Percentiles rank a stretch among this genome's conserved stretches.
These are phyloP conservation scores for Botrytis pseudocinerea DNA, from an alignment of 2,329 filamentous ascomycete genomes.

Conservation along the genomic window DNA sequence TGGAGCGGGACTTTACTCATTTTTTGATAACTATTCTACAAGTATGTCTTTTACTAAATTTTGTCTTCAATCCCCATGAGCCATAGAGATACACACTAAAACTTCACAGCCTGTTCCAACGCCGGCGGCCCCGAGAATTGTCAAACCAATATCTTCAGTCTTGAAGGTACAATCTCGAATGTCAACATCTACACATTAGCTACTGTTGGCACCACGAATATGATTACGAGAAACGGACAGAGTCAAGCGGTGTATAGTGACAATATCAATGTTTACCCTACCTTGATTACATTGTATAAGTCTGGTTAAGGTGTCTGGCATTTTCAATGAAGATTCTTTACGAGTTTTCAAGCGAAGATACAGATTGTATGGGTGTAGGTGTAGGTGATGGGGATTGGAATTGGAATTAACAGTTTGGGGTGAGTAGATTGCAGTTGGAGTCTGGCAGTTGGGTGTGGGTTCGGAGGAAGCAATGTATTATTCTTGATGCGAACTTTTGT, in stretches of 20 bases:
- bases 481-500: not conserved
- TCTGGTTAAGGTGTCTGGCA: not conserved
- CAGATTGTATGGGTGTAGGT: not conserved
- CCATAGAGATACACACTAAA: not conserved
- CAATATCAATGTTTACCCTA: slow-evolving; percentile 29
- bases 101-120: slow-evolving; percentile 27
- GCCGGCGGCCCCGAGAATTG: slow-evolving; percentile 28
- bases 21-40: slow-evolving; percentile 57
- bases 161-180: slow-evolving; percentile 28
- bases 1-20: slow-evolving; percentile 57
- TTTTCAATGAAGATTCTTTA: not conserved
- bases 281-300: slow-evolving; percentile 21
- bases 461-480: not conserved
- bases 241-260: slow-evolving; percentile 25
- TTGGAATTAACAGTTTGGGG: not conserved
- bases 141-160: slow-evolving; percentile 31
- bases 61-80: not conserved
- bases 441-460: not conserved
- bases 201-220: slow-evolving; percentile 32
- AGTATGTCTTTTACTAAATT: slow-evolving; percentile 26
- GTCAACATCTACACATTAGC: slow-evolving; percentile 32
- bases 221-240: slow-evolving; percentile 29
- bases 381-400: not conserved
- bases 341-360: not conserved
- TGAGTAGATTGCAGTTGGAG: not conserved